Evolutionary conservation across 1,139 yeast genomes (phyloP), one percentile per base, ranked within the genome.

Genomic region (Meyerozyma carpophila): DNA sequence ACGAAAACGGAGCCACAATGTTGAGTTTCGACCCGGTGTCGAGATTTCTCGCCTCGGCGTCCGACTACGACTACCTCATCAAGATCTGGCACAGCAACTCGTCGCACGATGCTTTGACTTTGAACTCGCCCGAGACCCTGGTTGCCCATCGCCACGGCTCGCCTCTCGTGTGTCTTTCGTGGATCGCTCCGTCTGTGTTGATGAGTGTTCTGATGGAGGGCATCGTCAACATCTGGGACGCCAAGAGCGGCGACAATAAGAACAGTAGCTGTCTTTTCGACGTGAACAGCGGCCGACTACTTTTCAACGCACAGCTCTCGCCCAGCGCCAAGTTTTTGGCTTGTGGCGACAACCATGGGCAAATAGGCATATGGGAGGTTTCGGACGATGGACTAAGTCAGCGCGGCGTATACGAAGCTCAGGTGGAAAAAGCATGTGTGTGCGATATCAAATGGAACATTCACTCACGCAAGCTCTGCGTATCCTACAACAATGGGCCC

Each of bases 21-120:
- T 66, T 86, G 13, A 63, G 65, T 36, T 87, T 83, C 58, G 81
- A 83, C 52, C 50, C 60, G 2, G 58, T 61, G 2, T 66, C 77
- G 5, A 79, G 77, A 50, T 60, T 83, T 36, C 68, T 90, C 39
- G 82, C 89, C 1, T 80, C 91, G 1, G 82, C 87, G 11, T 82
- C 94, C 2, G 95, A 87, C 57, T 56, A 50, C 36, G 96, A 90
- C 57, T 75, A 78, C 45, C 66, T 77, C 0, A 71, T 89, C 9
- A 77, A 88, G 52, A 68, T 89, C 13, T 90, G 96, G 96, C 76
- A 73, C 53, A 81, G 87, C 27, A 74, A 77, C 20, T 75, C 80
- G 25, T 63, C 79, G 18, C 79, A 75, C 44, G 72, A 69, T 29
- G 56, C 62, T n/a, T 48, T 64, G 13, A 68, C 62, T 37, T 53